These are phyloP conservation scores for Mycena chlorophos DNA, from an alignment of 768 basidiomycete genomes.

Conservation along the genomic window DNA sequence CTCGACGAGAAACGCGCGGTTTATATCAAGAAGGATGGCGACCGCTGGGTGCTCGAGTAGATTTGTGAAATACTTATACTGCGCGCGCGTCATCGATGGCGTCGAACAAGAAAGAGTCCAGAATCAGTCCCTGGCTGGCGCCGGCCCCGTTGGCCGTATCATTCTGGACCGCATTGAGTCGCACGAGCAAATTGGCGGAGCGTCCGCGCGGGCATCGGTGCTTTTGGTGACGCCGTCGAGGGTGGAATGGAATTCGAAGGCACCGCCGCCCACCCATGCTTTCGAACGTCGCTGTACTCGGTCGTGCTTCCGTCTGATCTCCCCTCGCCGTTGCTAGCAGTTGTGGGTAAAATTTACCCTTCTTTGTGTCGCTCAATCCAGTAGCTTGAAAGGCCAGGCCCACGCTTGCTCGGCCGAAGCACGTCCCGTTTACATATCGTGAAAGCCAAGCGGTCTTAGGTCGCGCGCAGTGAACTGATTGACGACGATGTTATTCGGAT, in stretches of 20 bases:
- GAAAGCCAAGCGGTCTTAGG: not conserved
- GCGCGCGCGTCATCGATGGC: not conserved
- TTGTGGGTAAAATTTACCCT: constrained; percentile 23
- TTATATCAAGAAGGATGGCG: constrained; percentile 65
- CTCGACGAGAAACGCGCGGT: constrained; percentile 89
- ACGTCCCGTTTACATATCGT: not conserved
- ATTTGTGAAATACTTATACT: constrained; percentile 13
- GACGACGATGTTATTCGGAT: constrained; percentile 22
- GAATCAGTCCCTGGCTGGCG: not conserved
- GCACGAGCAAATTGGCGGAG: not conserved
- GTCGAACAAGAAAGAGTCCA: not conserved
- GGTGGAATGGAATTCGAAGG: constrained; percentile 20
- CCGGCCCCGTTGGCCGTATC: not conserved
- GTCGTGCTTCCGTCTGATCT: constrained; percentile 9
- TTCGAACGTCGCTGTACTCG: not conserved
- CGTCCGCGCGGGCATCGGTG: constrained; percentile 8
- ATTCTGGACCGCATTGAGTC: not conserved
- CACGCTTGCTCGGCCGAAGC: not conserved
- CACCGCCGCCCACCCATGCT: not conserved
- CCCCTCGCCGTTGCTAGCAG: constrained; percentile 13
- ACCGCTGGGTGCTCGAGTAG: constrained; percentile 70
- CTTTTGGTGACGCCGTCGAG: constrained; percentile 20
- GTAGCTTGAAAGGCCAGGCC: constrained; percentile 10
- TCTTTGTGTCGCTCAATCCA: constrained; percentile 1
- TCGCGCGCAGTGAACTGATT: constrained; percentile 1